Evolutionary conservation across 257 asterid species (phyloP).

Genomic region (Gardenia jasminoides): DNA sequence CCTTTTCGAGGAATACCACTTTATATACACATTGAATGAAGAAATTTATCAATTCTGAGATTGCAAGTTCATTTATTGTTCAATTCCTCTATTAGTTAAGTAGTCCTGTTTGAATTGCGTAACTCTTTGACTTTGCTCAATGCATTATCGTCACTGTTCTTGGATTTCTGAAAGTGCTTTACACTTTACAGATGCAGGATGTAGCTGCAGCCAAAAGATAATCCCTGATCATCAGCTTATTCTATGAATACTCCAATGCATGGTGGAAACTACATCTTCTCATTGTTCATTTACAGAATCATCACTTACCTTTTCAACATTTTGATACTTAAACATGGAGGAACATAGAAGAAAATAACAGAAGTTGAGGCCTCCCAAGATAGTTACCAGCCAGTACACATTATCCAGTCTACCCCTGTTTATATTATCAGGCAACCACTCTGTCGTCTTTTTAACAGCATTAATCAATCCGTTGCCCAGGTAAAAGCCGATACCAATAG

Average conservation of each 20-base stretch:
- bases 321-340: conserved; percentile 16
- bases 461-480: conserved; percentile 11
- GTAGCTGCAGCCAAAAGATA: no score
- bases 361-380: conserved; percentile 9
- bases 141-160: no score
- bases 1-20: no score
- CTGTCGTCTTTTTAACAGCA: conserved; percentile 2
- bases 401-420: conserved; percentile 15
- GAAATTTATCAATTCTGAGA: no score
- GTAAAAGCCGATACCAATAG: conserved; percentile 28
- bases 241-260: neutral
- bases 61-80: no score
- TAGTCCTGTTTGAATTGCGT: no score
- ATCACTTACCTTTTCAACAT: neutral
- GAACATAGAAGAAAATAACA: conserved; percentile 14
- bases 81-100: no score
- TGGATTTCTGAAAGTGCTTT: no score
- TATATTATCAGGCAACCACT: conserved; percentile 19
- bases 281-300: neutral
- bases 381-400: conserved; percentile 13
- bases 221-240: no score
- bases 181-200: no score
- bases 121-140: no score
- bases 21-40: no score
- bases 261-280: neutral